These are phyloP conservation scores for Chalaropsis ovoidea DNA, from an alignment of 2,329 filamentous ascomycete species.

Conservation along the genomic window DNA sequence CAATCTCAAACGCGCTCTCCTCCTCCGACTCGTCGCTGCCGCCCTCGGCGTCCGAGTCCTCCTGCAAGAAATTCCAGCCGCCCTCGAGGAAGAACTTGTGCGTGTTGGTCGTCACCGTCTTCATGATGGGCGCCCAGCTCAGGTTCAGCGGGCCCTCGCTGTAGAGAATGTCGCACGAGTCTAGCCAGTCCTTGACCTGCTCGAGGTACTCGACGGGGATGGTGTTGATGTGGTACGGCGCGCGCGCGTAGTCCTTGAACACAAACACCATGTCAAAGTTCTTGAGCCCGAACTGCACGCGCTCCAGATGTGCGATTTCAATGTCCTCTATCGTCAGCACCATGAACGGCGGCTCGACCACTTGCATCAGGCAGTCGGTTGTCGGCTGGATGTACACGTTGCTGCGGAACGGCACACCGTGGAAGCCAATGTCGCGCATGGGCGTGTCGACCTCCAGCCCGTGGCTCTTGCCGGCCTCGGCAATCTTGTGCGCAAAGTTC, in stretches of 20 bases:
- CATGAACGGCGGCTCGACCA: conserved; percentile 94
- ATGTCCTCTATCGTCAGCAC: conserved; percentile 93
- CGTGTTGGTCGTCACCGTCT: conserved; percentile 88
- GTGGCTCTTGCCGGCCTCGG: conserved; percentile 85
- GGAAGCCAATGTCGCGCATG: conserved; percentile 91
- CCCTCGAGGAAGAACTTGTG: conserved; percentile 93
- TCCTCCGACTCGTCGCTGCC: conserved; percentile 62
- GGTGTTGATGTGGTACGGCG: conserved; percentile 91
- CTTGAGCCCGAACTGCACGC: conserved; percentile 92
- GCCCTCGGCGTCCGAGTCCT: conserved; percentile 78
- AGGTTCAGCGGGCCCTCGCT: conserved; percentile 92
- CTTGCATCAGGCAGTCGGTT: conserved; percentile 91
- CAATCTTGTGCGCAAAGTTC: conserved; percentile 92
- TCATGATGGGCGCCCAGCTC: conserved; percentile 99
- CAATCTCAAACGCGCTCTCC: conserved; percentile 86
- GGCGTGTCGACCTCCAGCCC: conserved; percentile 91
- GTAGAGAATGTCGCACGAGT: conserved; percentile 89
- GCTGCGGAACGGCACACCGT: conserved; percentile 88
- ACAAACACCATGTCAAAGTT: conserved; percentile 98
- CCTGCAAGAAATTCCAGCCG: conserved; percentile 85
- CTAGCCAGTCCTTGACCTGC: conserved; percentile 93
- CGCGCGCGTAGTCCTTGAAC: conserved; percentile 91
- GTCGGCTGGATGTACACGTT: conserved; percentile 94
- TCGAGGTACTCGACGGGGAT: conserved; percentile 94
- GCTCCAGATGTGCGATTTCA: conserved; percentile 89